Base-by-base conservation (phyloP, 2,329 filamentous ascomycete genomes). In the Thielaviopsis ethacetica region DNA sequence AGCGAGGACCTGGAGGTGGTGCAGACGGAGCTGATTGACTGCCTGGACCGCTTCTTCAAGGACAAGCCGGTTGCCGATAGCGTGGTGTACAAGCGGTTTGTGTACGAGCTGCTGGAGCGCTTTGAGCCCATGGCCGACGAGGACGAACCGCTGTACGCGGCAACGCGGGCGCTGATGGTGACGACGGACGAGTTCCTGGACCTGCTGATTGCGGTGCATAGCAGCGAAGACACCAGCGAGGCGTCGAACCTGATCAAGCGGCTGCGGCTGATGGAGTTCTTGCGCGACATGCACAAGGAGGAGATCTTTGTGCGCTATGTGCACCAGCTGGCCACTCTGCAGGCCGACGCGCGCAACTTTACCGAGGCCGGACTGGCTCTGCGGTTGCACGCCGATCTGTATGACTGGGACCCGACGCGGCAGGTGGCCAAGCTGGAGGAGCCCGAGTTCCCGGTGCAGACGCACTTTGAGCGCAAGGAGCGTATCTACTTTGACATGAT, bases 271-370 rank as follows among this genome's bases (percentile, higher is more conserved):
- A 96, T 97, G 91, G 89, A 96, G 65, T 97, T 96, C 71, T 78
- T 97, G 65, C 86, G 90, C 64, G 90, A 96, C 67, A 95, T 96
- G 85, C 88, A 94, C 64, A 95, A 95, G 67, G 90, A 95, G 68
- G 91, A 96, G 66, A 95, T 96, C 60, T 97, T 95, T 70, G 86
- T 95, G 63, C 85, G 90, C 63, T 96, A 97, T 66, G 91, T 97
- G 15, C 91, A 97, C 68, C 90, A 96, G 69, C 78, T 97, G 21
- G 88, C 90, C 2, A 75, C 82, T 47, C 75, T 93, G 13, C 91
- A 97, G 69, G 78, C 80, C 9, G 80, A 84, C 49, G 80, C 86
- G 3, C 78, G 85, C 60, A 93, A 95, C 65, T 82, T 84, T 63
- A 87, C 89, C 0, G 91, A 96, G 71, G 91, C 91, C 15, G 93